Evolutionary conservation across 768 basidiomycete species (phyloP).

Genomic region (Leccinum aurantiacum): DNA sequence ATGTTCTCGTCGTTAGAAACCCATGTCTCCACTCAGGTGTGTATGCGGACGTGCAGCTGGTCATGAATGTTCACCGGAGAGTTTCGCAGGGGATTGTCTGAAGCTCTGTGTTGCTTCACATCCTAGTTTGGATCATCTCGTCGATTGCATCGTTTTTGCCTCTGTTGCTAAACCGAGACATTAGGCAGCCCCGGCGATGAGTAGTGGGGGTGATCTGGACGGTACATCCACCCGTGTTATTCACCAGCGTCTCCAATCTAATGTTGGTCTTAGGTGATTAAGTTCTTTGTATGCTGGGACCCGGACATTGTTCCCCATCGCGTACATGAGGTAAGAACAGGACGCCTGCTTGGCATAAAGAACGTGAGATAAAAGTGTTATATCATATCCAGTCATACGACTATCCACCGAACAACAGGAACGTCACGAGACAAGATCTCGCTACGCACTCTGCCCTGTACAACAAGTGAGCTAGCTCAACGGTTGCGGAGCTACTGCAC

Average conservation of each 20-base stretch:
- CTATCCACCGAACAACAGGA: constrained; percentile 60
- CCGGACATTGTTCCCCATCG: constrained; percentile 54
- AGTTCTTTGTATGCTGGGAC: constrained; percentile 73
- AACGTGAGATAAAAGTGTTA: neutral
- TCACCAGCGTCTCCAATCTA: neutral
- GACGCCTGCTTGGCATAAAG: too few relatives aligned
- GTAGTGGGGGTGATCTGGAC: constrained; percentile 66
- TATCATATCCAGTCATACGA: constrained; percentile 52
- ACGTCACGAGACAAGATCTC: constrained; percentile 55
- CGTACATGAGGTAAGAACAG: constrained; percentile 48
- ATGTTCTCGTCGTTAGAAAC: constrained; percentile 65
- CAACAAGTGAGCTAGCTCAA: constrained; percentile 47
- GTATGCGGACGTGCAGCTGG: neutral
- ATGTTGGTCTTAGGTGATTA: constrained; percentile 47
- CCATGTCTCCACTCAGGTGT: constrained; percentile 68
- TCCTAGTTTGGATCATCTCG: constrained; percentile 50
- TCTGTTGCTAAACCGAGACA: constrained; percentile 55
- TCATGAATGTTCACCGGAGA: neutral
- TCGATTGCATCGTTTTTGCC: constrained; percentile 70
- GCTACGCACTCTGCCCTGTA: constrained; percentile 66
- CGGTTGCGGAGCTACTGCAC: neutral
- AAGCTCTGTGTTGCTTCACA: constrained; percentile 61
- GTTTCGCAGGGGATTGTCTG: constrained; percentile 53
- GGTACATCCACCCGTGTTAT: constrained; percentile 29
- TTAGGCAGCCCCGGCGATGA: constrained; percentile 67